Evolutionary conservation across 2,329 filamentous ascomycete genomes (phyloP), one percentile per base, ranked within the genome.

Genomic region (Fusarium solani-melongenae): DNA sequence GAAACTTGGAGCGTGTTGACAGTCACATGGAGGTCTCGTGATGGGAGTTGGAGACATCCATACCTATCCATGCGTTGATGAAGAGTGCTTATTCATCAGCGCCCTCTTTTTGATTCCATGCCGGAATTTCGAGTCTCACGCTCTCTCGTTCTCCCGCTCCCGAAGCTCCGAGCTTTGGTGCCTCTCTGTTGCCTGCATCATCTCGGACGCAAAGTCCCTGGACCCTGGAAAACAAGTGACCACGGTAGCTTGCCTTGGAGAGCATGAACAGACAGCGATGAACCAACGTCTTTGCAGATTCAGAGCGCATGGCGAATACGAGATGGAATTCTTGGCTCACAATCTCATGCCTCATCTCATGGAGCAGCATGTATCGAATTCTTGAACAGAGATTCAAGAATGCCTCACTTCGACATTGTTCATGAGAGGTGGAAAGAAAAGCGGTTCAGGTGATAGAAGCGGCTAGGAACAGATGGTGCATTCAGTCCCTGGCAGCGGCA

Each of bases 1-100:
- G 58, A 61, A 51, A 70, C 70, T 66, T 49, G 58, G 44, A 62
- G 11, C 53, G 44, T 64, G 62, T 64, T 62, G 62, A 38, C 41
- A 53, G 62, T 38, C 55, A 60, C 27, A 67, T 66, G 58, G 34
- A 73, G 65, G 63, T 73, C 72, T 67, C 69, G 70, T 73, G 66
- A 73, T 49, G 46, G 33, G 38, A 44, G 61, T 57, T 62, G 70
- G 63, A 51, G 33, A 34, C 17, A 58, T 46, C 17, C 44, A 49
- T 73, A 56, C 27, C 22, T 73, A 56, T 46, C 22, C 44, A 49
- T 27, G 39, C 20, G 6, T 22, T 22, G 12, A 49, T 49, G 22
- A 58, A 31, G 31, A 29, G 33, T 31, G 34, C 24, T 53, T 61
- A 27, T 55, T 64, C 60, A 60, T 57, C 59, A 22, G 29, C 41